Evolutionary conservation across 176 grass and related monocot genomes (phyloP).

Genomic region (Carex parvula): DNA sequence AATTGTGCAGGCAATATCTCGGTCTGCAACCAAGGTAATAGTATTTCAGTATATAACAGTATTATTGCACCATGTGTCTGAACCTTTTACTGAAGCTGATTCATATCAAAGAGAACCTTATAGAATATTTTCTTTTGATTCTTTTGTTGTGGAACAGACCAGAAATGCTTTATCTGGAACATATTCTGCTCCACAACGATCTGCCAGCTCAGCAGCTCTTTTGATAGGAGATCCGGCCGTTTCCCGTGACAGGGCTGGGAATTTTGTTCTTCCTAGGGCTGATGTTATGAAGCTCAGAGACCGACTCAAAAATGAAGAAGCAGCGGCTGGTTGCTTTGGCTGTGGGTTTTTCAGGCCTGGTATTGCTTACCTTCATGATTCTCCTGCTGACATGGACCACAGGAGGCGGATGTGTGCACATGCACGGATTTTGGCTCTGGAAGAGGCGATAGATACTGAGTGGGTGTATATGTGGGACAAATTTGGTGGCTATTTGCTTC

Average conservation of each 20-base stretch:
- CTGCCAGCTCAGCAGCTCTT: constrained; percentile 97
- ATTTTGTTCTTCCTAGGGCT: constrained; percentile 97
- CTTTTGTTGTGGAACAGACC: constrained; percentile 53
- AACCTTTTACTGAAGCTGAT: background rate
- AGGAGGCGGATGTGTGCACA: constrained; percentile 98
- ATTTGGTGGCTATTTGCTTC: constrained; percentile 98
- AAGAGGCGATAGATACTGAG: constrained; percentile 99
- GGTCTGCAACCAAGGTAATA: constrained; percentile 86
- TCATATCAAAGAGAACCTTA: constrained; percentile 9
- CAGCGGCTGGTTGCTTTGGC: constrained; percentile 71
- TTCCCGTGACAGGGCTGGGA: constrained; percentile 89
- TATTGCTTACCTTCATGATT: constrained; percentile 58
- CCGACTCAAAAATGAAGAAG: constrained; percentile 91
- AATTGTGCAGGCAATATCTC: constrained; percentile 92
- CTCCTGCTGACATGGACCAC: constrained; percentile 63
- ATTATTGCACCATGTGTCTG: constrained; percentile 7
- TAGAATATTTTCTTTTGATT: constrained; percentile 18
- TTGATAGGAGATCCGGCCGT: constrained; percentile 94
- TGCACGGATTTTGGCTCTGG: constrained; percentile 92
- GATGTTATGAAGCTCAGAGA: constrained; percentile 99
- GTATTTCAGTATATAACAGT: background rate
- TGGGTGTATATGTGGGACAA: constrained; percentile 99
- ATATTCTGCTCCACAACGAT: constrained; percentile 94
- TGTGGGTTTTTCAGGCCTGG: constrained; percentile 46
- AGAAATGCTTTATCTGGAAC: constrained; percentile 98